phyloP scores from a whole-genome alignment of 2,329 filamentous ascomycete genomes.

The Arthrobotrys sinensis region DNA sequence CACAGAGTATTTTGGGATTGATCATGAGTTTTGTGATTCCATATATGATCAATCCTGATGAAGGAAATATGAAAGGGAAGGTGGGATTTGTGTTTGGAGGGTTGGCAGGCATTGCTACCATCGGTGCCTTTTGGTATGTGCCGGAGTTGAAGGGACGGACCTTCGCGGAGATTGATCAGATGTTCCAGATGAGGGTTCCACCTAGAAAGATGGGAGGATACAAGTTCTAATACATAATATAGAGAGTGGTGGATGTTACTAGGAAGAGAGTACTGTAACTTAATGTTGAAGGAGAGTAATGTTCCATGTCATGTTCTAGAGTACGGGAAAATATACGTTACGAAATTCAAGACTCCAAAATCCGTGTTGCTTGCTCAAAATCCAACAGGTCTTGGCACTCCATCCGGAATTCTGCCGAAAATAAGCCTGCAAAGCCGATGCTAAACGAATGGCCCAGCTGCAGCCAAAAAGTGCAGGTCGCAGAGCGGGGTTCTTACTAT shows the following conservation, averaged over 20 bases:
- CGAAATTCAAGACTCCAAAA: neutral
- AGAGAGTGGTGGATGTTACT: neutral
- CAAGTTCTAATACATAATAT: constrained; percentile 4
- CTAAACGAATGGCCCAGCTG: constrained; percentile 9
- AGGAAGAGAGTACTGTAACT: neutral
- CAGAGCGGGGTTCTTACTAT: neutral
- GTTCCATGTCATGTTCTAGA: neutral
- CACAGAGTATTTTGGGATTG: constrained; percentile 68
- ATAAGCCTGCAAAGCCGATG: constrained; percentile 7
- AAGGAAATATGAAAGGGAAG: constrained; percentile 49
- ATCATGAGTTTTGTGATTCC: constrained; percentile 66
- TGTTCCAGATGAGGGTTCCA: constrained; percentile 55
- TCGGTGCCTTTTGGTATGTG: constrained; percentile 69
- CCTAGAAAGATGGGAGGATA: constrained; percentile 51
- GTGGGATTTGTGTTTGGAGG: constrained; percentile 69
- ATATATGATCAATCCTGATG: constrained; percentile 63
- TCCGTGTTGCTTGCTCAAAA: constrained; percentile 10
- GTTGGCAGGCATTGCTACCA: constrained; percentile 66
- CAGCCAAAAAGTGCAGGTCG: neutral
- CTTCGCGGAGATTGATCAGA: constrained; percentile 50
- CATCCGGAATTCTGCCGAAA: constrained; percentile 26
- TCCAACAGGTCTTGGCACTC: constrained; percentile 10
- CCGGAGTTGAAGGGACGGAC: constrained; percentile 68
- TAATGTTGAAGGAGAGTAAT: constrained; percentile 11
- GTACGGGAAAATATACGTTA: neutral